Evolutionary conservation across 225 moss, liverwort and hornwort species (phyloP).

Genomic region (Sphagnum tenellum): DNA sequence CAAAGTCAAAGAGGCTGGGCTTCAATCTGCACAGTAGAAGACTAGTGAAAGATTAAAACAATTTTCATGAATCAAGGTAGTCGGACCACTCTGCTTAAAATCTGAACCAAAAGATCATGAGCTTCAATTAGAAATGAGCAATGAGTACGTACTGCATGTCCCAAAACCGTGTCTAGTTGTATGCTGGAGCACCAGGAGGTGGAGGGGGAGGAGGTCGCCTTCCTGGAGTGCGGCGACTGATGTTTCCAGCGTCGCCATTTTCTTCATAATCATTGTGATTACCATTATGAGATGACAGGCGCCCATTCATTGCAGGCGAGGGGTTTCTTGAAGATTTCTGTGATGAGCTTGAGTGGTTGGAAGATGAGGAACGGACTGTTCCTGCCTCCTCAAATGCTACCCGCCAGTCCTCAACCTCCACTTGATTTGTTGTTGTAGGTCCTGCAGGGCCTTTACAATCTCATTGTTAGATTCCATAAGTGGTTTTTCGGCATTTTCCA

Average conservation of each 20-base stretch:
- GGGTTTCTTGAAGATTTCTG: conserved; percentile 34
- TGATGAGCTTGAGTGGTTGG: conserved; percentile 20
- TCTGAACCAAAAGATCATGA: too few relatives aligned
- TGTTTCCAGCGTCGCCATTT: conserved; percentile 37
- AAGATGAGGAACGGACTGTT: conserved; percentile 23
- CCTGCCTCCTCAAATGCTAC: conserved; percentile 58
- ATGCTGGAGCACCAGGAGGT: conserved; percentile 46
- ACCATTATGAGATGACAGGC: conserved; percentile 33
- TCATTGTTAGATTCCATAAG: too few relatives aligned
- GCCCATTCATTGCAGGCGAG: conserved; percentile 37
- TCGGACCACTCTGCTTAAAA: too few relatives aligned
- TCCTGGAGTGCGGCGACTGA: conserved; percentile 44
- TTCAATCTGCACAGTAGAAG: too few relatives aligned
- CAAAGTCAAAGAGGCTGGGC: too few relatives aligned
- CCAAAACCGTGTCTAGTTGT: conserved; percentile 31
- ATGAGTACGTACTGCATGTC: too few relatives aligned
- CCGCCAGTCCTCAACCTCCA: conserved; percentile 55
- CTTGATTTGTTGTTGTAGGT: conserved; percentile 26
- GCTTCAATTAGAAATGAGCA: too few relatives aligned
- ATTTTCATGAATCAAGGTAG: too few relatives aligned
- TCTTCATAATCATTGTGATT: conserved; percentile 33
- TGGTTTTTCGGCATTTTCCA: too few relatives aligned
- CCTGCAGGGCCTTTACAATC: conserved; percentile 12
- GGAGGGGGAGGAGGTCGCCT: conserved; percentile 58
- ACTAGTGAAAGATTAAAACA: too few relatives aligned